These are phyloP conservation scores for Tricladium varicosporioides DNA, from an alignment of 2,329 filamentous ascomycete genomes.

Conservation along the genomic window DNA sequence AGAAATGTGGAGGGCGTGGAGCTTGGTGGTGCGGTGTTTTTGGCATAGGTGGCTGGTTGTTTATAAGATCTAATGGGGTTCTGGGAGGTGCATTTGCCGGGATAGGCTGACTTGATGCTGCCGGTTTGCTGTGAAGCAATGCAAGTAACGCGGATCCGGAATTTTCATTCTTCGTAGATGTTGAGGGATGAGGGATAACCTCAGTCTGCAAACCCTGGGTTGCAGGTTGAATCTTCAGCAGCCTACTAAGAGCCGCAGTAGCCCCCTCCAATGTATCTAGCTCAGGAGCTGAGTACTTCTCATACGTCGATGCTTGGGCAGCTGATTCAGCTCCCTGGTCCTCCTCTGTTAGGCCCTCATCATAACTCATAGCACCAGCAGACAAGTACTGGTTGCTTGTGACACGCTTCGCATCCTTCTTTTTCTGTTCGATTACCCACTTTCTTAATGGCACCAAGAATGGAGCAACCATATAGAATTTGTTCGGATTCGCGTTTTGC, in stretches of 20 bases:
- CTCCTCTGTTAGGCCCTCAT: constrained; percentile 62
- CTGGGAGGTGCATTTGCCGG: constrained; percentile 38
- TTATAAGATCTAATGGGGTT: constrained; percentile 55
- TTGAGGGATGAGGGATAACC: constrained; percentile 10
- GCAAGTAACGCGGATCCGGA: constrained; percentile 50
- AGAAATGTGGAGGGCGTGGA: constrained; percentile 46
- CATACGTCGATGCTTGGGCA: constrained; percentile 6
- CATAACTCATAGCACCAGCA: constrained; percentile 43
- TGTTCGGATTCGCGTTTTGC: constrained; percentile 69
- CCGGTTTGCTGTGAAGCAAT: constrained; percentile 42
- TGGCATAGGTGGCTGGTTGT: constrained; percentile 49
- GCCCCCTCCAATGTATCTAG: constrained; percentile 49
- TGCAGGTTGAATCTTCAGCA: constrained; percentile 55
- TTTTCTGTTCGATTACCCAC: constrained; percentile 86
- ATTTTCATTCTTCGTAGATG: constrained; percentile 25
- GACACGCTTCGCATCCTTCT: constrained; percentile 57
- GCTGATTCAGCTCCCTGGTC: constrained; percentile 41
- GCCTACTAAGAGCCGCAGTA: constrained; percentile 47
- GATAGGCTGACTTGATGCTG: constrained; percentile 11
- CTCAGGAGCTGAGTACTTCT: constrained; percentile 16
- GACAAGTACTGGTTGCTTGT: constrained; percentile 42
- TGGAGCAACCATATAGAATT: constrained; percentile 97
- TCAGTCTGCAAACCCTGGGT: constrained; percentile 46
- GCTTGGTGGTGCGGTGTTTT: constrained; percentile 58
- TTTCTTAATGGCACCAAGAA: constrained; percentile 84